phyloP scores from a whole-genome alignment of 1,284 basidiomycete genomes.

The Trichosporon sp. region DNA sequence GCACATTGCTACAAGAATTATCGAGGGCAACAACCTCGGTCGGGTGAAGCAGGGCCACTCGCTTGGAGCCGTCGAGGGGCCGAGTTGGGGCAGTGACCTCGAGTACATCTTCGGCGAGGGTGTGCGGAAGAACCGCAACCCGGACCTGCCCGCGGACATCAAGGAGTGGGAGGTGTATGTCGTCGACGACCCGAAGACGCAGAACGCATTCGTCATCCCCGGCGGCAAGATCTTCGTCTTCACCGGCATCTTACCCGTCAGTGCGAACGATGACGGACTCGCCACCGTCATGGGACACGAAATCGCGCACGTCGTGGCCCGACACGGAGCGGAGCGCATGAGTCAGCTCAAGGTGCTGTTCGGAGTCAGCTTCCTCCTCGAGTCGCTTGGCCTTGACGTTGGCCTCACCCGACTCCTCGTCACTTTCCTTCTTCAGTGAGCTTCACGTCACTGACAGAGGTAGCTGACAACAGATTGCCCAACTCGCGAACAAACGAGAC shows the following conservation, averaged over 20 bases:
- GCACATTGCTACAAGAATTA: conserved; percentile 64
- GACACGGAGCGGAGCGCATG: conserved; percentile 34
- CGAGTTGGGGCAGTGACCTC: conserved; percentile 28
- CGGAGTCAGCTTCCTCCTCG: conserved; percentile 53
- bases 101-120: conserved; percentile 21
- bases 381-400: conserved; percentile 58
- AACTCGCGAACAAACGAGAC: conserved; percentile 75
- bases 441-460: background rate
- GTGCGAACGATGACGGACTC: conserved; percentile 70
- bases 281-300: conserved; percentile 85
- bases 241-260: conserved; percentile 79
- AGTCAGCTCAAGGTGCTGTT: conserved; percentile 58
- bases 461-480: conserved; percentile 54
- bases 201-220: conserved; percentile 76
- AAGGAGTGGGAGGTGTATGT: conserved; percentile 62
- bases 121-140: conserved; percentile 1
- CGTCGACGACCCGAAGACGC: conserved; percentile 63
- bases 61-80: conserved; percentile 35
- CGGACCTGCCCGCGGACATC: conserved; percentile 15
- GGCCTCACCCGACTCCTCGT: conserved; percentile 51
- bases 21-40: conserved; percentile 67
- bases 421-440: conserved; percentile 34
- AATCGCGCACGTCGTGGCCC: conserved; percentile 65
- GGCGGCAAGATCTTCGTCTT: conserved; percentile 78
- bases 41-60: conserved; percentile 49